Evolutionary conservation across 106 monocot species (phyloP).

Genomic region (Vanilla planifolia): DNA sequence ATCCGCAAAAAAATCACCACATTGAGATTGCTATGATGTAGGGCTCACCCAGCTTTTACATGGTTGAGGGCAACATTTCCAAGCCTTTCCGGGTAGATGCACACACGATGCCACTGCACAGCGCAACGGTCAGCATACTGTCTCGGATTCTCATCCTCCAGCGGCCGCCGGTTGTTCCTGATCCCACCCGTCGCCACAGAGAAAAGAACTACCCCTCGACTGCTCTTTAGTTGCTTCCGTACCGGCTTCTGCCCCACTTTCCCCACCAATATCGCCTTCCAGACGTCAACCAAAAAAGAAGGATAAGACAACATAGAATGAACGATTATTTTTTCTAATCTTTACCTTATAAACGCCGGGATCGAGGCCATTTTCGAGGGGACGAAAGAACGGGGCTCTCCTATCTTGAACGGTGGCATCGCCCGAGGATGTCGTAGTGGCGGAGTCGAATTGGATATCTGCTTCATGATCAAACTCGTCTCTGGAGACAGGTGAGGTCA

Average conservation of each 20-base stretch:
- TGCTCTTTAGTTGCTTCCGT: slow-evolving; percentile 70
- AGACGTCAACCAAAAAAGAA: neutral
- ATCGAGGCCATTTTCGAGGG: slow-evolving; percentile 89
- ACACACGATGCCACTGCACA: slow-evolving; percentile 93
- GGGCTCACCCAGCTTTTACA: slow-evolving; percentile 80
- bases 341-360: slow-evolving; percentile 73
- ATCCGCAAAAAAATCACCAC: too few relatives aligned
- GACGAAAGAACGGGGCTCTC: slow-evolving; percentile 29
- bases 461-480: slow-evolving; percentile 1
- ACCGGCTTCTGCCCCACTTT: slow-evolving; percentile 90
- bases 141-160: slow-evolving; percentile 73
- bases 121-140: slow-evolving; percentile 83
- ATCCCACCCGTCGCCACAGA: slow-evolving; percentile 86
- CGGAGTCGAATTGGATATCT: neutral
- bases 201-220: slow-evolving; percentile 58
- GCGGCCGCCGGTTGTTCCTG: slow-evolving; percentile 88
- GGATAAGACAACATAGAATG: neutral
- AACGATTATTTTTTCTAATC: neutral
- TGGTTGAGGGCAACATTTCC: slow-evolving; percentile 52
- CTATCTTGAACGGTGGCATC: neutral
- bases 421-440: neutral
- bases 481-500: neutral
- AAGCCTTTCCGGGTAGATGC: slow-evolving; percentile 66
- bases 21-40: neutral
- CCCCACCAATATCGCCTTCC: slow-evolving; percentile 83